phyloP scores from a whole-genome alignment of 441 rosid species.

The Bocquillonia castaneifolia region DNA sequence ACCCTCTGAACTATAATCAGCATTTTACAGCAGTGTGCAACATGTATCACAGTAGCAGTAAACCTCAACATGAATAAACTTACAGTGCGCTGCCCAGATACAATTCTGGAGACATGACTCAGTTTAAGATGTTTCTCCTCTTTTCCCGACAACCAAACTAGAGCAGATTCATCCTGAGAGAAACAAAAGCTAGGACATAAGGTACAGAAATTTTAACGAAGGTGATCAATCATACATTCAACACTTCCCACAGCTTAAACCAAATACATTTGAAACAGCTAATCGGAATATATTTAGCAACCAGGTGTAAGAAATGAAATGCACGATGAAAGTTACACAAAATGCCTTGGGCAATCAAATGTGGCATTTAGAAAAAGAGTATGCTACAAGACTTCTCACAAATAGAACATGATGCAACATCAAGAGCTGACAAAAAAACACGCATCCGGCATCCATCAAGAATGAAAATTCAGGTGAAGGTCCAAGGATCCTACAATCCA shows the following conservation, averaged over 20 bases:
- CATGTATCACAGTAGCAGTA: neutral
- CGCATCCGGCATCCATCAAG: neutral
- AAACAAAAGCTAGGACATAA: conserved; percentile 7
- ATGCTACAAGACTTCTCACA: neutral
- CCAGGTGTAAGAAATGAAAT: neutral
- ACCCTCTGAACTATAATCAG: neutral
- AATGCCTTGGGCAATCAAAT: neutral
- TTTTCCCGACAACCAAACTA: conserved; percentile 90
- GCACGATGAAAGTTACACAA: neutral
- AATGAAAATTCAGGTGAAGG: neutral
- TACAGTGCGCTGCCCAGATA: conserved; percentile 96
- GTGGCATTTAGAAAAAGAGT: neutral
- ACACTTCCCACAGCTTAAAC: neutral
- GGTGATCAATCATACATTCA: neutral
- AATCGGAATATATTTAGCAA: neutral
- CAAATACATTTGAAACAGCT: neutral
- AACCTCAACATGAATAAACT: conserved; percentile 30
- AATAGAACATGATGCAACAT: neutral
- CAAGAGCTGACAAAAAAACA: neutral
- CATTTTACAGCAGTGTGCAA: conserved; percentile 1
- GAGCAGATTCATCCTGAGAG: conserved; percentile 85
- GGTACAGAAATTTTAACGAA: conserved; percentile 3
- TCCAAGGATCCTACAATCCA: neutral
- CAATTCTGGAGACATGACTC: conserved; percentile 81
- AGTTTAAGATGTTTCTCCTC: conserved; percentile 90